phyloP scores from a whole-genome alignment of 352 stramenopile genomes.

The Phytophthora megakarya region DNA sequence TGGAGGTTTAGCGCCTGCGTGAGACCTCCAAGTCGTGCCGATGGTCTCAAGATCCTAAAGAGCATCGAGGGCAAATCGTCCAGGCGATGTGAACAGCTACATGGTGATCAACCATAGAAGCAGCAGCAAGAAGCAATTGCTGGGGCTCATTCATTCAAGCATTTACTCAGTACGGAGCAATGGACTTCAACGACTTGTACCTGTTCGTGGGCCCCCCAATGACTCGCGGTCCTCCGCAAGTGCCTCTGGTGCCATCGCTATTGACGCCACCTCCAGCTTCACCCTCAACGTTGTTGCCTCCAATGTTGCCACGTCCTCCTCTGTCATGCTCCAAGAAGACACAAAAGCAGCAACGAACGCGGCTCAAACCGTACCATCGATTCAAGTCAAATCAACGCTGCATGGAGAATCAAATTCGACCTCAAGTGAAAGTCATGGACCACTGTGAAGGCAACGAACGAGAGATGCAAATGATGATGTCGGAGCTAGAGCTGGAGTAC shows the following conservation, averaged over 20 bases:
- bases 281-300: conserved; percentile 16
- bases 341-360: conserved; percentile 20
- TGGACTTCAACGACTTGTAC: conserved; percentile 38
- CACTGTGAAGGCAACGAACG: conserved; percentile 5
- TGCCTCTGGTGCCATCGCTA: conserved; percentile 21
- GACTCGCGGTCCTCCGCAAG: conserved; percentile 30
- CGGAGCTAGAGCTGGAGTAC: conserved; percentile 30
- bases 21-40: conserved; percentile 2
- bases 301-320: conserved; percentile 19
- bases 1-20: conserved; percentile 8
- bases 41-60: conserved; percentile 9
- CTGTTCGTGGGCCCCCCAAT: conserved; percentile 37
- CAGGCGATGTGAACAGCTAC: conserved; percentile 10
- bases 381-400: conserved; percentile 25
- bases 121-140: background rate
- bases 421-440: conserved; percentile 8
- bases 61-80: conserved; percentile 15
- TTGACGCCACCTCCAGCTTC: conserved; percentile 6
- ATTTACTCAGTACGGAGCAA: conserved; percentile 21
- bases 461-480: conserved; percentile 29
- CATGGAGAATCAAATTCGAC: conserved; percentile 15
- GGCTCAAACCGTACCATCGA: conserved; percentile 25
- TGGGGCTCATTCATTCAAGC: conserved; percentile 17
- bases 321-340: conserved; percentile 18
- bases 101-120: conserved; percentile 17